Evolutionary conservation across 2,329 filamentous ascomycete genomes (phyloP), one percentile per base, ranked within the genome.

Genomic region (Arachnomyces sp.): DNA sequence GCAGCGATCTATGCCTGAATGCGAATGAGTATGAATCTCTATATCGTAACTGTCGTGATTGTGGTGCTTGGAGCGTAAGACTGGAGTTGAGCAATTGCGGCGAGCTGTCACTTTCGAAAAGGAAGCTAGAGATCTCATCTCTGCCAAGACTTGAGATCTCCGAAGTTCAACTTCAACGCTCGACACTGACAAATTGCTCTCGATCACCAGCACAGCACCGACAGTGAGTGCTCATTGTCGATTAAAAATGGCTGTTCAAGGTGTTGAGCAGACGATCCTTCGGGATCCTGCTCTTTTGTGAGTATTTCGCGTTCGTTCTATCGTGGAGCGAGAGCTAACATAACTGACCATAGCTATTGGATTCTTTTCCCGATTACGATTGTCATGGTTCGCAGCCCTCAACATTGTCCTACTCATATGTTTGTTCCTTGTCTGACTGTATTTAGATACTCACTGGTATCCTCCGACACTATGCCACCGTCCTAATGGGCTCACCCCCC

Each of bases 251-350:
- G 83, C 84, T 55, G 81, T 65, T 43, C 63, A 92, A 70, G 74
- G 83, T 51, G 77, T 84, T 50, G 82, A 86, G 53, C 92, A 98
- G 74, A 92, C 88, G 72, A 95, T 98, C 77, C 84, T 94, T 71
- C 70, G 92, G 77, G 93, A 98, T 83, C 90, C 92, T 58, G 89
- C 94, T 68, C 74, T 98, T 50, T 94, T 98, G 92, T 96, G 72
- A 60, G 85, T 65, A 39, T 34, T 11, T 34, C 28, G 11, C 28
- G 16, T n/a, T 32, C 17, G 28, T 11, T 15, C 30, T 5, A 17
- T 18, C 34, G 5, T 6, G 2, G 7, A 30, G 14, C 28, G 32
- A 36, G 49, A 32, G 47, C 37, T 34, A 14, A 39, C 25, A 33
- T 39, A 18, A 28, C 28, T 13, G 16, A 29, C 37, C 31, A 50